Percentiles rank a stretch among this genome's conserved stretches.
Evolutionary conservation across 2,329 filamentous ascomycete species (phyloP).

Genomic region (Ophiosphaerella herpotricha): DNA sequence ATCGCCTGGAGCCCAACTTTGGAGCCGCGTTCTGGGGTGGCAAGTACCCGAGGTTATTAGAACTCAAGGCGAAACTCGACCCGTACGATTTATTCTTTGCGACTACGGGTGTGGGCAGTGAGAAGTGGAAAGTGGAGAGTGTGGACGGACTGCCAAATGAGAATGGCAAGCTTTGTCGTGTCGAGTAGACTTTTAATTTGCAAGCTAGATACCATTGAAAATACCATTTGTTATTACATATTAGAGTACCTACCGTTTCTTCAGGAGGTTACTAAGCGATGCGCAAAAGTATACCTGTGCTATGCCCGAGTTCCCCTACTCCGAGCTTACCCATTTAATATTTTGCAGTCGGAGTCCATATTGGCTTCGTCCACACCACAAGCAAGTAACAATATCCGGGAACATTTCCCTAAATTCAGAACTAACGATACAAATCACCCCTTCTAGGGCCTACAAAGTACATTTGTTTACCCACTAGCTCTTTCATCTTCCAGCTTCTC

Average conservation of each 20-base stretch:
- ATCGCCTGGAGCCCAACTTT: constrained; percentile 40
- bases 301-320: too few relatives aligned
- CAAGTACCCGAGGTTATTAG: constrained; percentile 37
- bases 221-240: neutral
- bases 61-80: constrained; percentile 40
- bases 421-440: too few relatives aligned
- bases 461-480: too few relatives aligned
- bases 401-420: too few relatives aligned
- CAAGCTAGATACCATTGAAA: neutral
- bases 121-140: constrained; percentile 42
- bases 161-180: constrained; percentile 43
- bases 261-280: too few relatives aligned
- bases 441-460: too few relatives aligned
- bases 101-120: constrained; percentile 39
- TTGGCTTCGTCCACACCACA: too few relatives aligned
- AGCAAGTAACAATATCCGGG: too few relatives aligned
- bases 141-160: constrained; percentile 41
- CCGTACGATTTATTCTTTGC: constrained; percentile 43
- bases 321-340: too few relatives aligned
- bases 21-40: constrained; percentile 38
- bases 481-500: constrained; percentile 14
- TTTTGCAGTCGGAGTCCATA: too few relatives aligned
- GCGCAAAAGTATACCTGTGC: too few relatives aligned
- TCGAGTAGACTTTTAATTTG: constrained; percentile 5
- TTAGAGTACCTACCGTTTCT: too few relatives aligned